phyloP scores from a whole-genome alignment of 345 rosid species.

The Salix udensis region DNA sequence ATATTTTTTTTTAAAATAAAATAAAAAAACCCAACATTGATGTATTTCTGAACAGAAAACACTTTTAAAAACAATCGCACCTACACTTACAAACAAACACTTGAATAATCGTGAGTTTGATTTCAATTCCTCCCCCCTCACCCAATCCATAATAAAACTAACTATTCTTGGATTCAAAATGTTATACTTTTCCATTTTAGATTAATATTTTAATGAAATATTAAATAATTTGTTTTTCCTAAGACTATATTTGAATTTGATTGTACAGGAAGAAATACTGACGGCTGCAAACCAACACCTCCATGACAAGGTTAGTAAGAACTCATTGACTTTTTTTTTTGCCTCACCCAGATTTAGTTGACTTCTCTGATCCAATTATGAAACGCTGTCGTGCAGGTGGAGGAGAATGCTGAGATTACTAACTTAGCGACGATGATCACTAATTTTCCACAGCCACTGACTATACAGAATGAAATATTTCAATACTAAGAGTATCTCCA shows the following conservation, averaged over 20 bases:
- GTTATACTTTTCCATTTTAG: not conserved
- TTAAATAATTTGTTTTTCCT: not conserved
- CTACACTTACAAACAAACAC: no score
- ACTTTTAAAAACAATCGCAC: no score
- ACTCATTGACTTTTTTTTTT: not conserved
- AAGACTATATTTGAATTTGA: not conserved
- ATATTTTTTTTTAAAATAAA: no score
- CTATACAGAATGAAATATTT: slow-evolving; percentile 55
- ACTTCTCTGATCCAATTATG: not conserved
- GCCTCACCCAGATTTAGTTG: not conserved
- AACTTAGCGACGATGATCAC: slow-evolving; percentile 39
- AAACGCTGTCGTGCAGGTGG: slow-evolving; percentile 41
- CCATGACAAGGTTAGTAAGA: slow-evolving; percentile 60
- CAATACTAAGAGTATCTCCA: slow-evolving; percentile 32
- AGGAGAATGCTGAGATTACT: slow-evolving; percentile 48
- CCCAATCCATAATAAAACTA: no score
- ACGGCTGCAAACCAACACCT: slow-evolving; percentile 67
- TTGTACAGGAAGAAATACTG: slow-evolving; percentile 65
- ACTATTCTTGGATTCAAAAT: no score
- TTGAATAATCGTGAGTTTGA: no score
- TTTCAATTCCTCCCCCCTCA: not conserved
- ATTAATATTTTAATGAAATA: not conserved
- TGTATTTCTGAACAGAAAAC: no score
- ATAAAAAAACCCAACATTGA: no score
- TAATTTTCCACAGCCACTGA: slow-evolving; percentile 54